A percentile compares a stretch with the other conserved stretches of the same genome.
These are phyloP conservation scores for Artomyces pyxidatus DNA, from an alignment of 768 basidiomycete species.

Conservation along the genomic window DNA sequence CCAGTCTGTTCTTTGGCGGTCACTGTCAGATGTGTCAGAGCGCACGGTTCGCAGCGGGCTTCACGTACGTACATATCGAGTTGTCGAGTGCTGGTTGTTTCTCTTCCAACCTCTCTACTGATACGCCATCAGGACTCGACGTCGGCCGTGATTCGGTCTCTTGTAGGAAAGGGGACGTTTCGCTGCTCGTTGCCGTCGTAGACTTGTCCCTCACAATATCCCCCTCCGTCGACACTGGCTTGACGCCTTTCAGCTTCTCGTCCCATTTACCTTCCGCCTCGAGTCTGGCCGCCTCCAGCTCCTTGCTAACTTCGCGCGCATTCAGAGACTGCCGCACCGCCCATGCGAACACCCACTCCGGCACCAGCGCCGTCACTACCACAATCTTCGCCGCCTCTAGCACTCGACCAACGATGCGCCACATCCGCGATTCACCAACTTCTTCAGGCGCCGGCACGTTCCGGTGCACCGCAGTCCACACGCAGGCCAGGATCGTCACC, in stretches of 20 bases:
- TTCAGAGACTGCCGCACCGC: background rate
- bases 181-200: too few species aligned
- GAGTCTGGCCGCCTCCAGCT: background rate
- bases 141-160: too few species aligned
- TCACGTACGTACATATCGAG: too few species aligned
- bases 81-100: too few species aligned
- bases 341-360: background rate
- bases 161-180: too few species aligned
- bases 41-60: too few species aligned
- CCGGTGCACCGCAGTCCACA: conserved; percentile 24
- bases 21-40: too few species aligned
- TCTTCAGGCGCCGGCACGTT: conserved; percentile 22
- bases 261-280: background rate
- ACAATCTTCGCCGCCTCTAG: background rate
- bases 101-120: too few species aligned
- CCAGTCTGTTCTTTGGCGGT: background rate
- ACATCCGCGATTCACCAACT: background rate
- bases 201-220: background rate
- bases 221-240: background rate
- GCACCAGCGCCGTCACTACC: background rate
- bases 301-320: background rate
- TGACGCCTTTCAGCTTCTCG: background rate
- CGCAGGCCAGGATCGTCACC: conserved; percentile 22
- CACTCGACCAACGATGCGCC: background rate
- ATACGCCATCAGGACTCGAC: too few species aligned